Evolutionary conservation across 352 stramenopile species (phyloP).

Genomic region (Globisporangium irregulare): DNA sequence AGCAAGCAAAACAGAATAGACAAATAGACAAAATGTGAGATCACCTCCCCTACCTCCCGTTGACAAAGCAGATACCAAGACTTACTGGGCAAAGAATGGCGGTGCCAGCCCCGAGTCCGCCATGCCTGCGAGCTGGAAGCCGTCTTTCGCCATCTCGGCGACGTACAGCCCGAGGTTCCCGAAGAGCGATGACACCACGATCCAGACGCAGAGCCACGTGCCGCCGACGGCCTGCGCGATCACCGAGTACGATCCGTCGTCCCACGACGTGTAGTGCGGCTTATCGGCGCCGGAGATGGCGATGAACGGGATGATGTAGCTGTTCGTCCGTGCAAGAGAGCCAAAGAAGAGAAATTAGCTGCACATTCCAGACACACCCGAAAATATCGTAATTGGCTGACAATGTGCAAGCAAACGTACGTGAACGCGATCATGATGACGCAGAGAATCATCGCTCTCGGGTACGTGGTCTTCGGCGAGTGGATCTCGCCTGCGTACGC

Average conservation of each 20-base stretch:
- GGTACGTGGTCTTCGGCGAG: slow-evolving; percentile 67
- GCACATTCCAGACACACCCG: neutral
- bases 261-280: slow-evolving; percentile 71
- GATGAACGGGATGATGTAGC: slow-evolving; percentile 62
- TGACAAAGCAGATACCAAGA: neutral
- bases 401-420: slow-evolving; percentile 14
- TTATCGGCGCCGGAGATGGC: slow-evolving; percentile 66
- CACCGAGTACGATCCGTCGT: slow-evolving; percentile 71
- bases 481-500: slow-evolving; percentile 75
- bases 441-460: slow-evolving; percentile 70
- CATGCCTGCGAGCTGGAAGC: slow-evolving; percentile 80
- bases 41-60: neutral
- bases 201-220: slow-evolving; percentile 69
- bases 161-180: slow-evolving; percentile 81
- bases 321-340: neutral
- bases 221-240: slow-evolving; percentile 66
- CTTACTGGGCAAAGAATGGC: slow-evolving; percentile 73
- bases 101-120: slow-evolving; percentile 75
- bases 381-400: neutral
- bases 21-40: neutral
- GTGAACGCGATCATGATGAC: slow-evolving; percentile 77
- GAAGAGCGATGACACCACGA: slow-evolving; percentile 73
- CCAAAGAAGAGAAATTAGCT: neutral
- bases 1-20: neutral
- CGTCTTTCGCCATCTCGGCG: slow-evolving; percentile 81